A percentile compares a stretch with the other conserved stretches of the same genome.
phyloP scores from a whole-genome alignment of 148 eudicot genomes.

The Diospyros lotus region DNA sequence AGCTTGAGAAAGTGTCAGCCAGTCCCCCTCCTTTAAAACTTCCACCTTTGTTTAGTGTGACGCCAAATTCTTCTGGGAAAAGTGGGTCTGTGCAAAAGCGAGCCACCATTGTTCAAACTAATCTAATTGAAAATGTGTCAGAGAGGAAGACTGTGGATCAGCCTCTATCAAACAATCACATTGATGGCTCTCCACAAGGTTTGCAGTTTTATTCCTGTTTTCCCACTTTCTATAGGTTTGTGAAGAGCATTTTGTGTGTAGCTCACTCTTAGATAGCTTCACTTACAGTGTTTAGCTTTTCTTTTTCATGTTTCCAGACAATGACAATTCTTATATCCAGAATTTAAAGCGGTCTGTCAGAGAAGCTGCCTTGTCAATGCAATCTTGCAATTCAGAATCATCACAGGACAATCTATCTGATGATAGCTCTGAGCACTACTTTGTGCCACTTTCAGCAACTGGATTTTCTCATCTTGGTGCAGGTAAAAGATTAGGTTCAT shows the following conservation, averaged over 20 bases:
- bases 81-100: slow-evolving; percentile 63
- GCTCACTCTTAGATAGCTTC: neutral
- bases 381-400: slow-evolving; percentile 53
- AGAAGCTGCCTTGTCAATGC: slow-evolving; percentile 85
- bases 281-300: neutral
- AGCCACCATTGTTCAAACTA: slow-evolving; percentile 39
- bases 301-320: slow-evolving; percentile 37
- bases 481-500: slow-evolving; percentile 47
- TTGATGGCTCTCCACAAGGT: slow-evolving; percentile 56
- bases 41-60: slow-evolving; percentile 83
- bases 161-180: slow-evolving; percentile 35
- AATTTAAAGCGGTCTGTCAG: slow-evolving; percentile 85
- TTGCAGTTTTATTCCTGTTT: slow-evolving; percentile 7
- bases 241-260: neutral
- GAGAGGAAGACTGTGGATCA: slow-evolving; percentile 53
- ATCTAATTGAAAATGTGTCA: slow-evolving; percentile 36
- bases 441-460: slow-evolving; percentile 74
- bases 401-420: slow-evolving; percentile 83
- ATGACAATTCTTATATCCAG: slow-evolving; percentile 56
- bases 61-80: slow-evolving; percentile 76
- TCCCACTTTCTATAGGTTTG: slow-evolving; percentile 3
- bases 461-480: slow-evolving; percentile 58
- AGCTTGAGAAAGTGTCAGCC: slow-evolving; percentile 70
- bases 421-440: slow-evolving; percentile 96
- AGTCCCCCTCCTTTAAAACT: slow-evolving; percentile 79